A percentile compares a stretch with the other conserved stretches of the same genome.
Conservation (phyloP, 208 protist species). For the Trypanosoma caninum region DNA sequence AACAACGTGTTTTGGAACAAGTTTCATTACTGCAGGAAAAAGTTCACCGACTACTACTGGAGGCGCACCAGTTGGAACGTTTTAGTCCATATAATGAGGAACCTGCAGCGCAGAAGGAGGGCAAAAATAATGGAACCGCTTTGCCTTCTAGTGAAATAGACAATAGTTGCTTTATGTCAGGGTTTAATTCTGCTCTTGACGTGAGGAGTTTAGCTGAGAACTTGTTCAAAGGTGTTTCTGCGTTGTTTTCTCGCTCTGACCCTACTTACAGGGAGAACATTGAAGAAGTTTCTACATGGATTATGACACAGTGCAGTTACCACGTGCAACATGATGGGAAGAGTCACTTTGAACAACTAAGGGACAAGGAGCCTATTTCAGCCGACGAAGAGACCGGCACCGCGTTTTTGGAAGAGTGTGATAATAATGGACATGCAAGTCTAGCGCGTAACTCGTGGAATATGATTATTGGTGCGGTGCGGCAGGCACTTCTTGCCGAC, state of each 20-base stretch:
- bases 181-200: not conserved
- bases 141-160: not conserved
- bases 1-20: not conserved
- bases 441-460: constrained; percentile 8
- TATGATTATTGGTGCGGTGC: constrained; percentile 10
- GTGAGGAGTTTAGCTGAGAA: not conserved
- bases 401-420: not conserved
- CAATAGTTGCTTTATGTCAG: not conserved
- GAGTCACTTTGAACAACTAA: constrained; percentile 1
- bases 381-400: not conserved
- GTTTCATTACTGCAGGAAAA: constrained; percentile 22
- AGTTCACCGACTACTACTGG: constrained; percentile 21
- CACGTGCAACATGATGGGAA: too few relatives aligned
- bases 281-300: constrained; percentile 23
- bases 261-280: constrained; percentile 16
- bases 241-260: constrained; percentile 15
- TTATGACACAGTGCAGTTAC: constrained; percentile 8
- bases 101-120: not conserved
- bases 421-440: not conserved
- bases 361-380: constrained; percentile 1
- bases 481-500: not conserved
- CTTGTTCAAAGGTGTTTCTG: constrained; percentile 7
- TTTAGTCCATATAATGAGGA: not conserved
- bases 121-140: not conserved
- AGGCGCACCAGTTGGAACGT: constrained; percentile 17